A percentile compares a stretch with the other conserved stretches of the same genome.
phyloP scores from a whole-genome alignment of 768 basidiomycete genomes.

The Suillus alpinus region DNA sequence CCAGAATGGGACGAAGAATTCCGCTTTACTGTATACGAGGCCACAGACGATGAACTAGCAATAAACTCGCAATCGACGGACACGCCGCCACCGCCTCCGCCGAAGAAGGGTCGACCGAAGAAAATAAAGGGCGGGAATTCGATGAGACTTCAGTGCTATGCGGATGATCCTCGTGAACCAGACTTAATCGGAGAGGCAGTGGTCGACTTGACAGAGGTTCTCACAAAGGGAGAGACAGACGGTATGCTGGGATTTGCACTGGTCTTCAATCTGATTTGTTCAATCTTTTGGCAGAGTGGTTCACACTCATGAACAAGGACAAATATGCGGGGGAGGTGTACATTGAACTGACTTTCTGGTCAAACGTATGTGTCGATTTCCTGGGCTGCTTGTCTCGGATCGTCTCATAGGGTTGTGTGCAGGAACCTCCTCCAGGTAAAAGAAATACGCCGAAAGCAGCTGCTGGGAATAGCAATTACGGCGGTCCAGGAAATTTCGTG shows the following conservation, averaged over 20 bases:
- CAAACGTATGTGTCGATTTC: constrained; percentile 58
- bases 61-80: constrained; percentile 39
- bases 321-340: constrained; percentile 96
- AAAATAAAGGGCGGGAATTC: constrained; percentile 68
- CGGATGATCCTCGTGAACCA: constrained; percentile 93
- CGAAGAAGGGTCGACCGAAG: constrained; percentile 44
- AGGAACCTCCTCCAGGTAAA: constrained; percentile 82
- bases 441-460: constrained; percentile 49
- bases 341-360: constrained; percentile 96
- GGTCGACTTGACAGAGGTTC: constrained; percentile 84
- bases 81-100: constrained; percentile 68
- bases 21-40: constrained; percentile 86
- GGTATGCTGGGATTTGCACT: constrained; percentile 50
- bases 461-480: constrained; percentile 61
- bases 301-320: constrained; percentile 83
- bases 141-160: constrained; percentile 86
- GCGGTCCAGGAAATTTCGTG: constrained; percentile 74
- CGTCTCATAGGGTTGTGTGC: neutral
- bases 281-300: constrained; percentile 72
- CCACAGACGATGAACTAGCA: constrained; percentile 53
- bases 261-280: constrained; percentile 10
- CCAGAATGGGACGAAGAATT: constrained; percentile 99
- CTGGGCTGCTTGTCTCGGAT: constrained; percentile 6
- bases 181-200: constrained; percentile 91
- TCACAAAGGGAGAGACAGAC: constrained; percentile 96